A percentile compares a stretch with the other conserved stretches of the same genome.
phyloP scores from a whole-genome alignment of 2,329 filamentous ascomycete genomes.

The Hypoxylon sp. region DNA sequence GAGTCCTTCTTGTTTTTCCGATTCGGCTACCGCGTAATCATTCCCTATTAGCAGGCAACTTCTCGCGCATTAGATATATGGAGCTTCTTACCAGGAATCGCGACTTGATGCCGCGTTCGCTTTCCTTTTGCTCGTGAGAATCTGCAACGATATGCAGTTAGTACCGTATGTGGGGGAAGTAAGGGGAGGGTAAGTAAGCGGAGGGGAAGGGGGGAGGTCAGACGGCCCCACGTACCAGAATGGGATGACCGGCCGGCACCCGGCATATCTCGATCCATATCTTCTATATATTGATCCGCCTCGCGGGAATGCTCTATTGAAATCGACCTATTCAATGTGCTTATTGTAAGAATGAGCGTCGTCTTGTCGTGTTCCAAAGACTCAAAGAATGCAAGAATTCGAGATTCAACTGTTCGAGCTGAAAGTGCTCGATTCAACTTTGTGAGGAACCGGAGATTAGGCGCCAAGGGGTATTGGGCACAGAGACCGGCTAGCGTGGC shows the following conservation, averaged over 20 bases:
- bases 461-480: background rate
- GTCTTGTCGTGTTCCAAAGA: slow-evolving; percentile 27
- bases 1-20: no score
- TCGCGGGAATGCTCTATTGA: background rate
- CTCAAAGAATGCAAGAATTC: slow-evolving; percentile 16
- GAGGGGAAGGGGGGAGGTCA: no score
- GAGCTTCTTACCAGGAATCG: no score
- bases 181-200: no score
- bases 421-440: background rate
- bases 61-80: no score
- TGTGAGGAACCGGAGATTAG: background rate
- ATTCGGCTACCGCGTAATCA: no score
- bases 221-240: background rate
- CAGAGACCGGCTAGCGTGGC: background rate
- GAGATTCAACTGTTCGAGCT: background rate
- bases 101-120: no score
- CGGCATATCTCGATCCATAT: background rate
- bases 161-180: no score
- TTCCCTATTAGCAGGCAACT: no score
- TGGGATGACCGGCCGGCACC: background rate
- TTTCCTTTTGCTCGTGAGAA: no score
- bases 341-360: slow-evolving; percentile 22
- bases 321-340: background rate
- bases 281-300: background rate
- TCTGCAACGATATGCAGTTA: no score